Base-by-base conservation (phyloP, 495 filamentous ascomycete genomes). In the Immersiella caudata region DNA sequence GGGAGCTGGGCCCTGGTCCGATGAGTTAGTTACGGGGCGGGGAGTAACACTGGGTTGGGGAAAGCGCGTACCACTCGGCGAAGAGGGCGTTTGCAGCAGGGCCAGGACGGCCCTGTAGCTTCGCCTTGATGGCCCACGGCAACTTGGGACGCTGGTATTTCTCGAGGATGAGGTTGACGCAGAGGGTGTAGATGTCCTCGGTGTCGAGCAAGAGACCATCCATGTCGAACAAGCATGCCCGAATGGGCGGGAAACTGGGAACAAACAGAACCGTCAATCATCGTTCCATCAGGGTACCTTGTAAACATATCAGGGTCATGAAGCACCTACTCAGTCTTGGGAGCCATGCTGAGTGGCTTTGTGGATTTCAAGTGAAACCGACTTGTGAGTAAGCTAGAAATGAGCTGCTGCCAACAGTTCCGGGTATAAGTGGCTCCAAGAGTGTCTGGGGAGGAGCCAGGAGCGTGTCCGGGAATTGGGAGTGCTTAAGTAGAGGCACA, bases 211-310 rank as follows among this genome's bases (percentile, higher is more conserved):
- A 85, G 27, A 99, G 89, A 52, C 95, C 95, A 75, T 99, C 95
- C 93, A 99, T 97, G 83, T 99, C 95, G 75, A 99, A 99, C 66
- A 99, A 89, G 80, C 93, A 97, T 66, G 95, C 95, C 65, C 93
- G 87, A 65, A 98, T 86, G 56, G 89, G 89, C 25, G 92, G 93
- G 73, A 89, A 84, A 68, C 89, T 91, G 66, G 35, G 36, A 25
- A n/a, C 12, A 4, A 11, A 18, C 25, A 50, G 20, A 36, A 25
- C 24, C 36, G 20, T 70, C 29, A 56, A 33, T 58, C 22, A 16
- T 26, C 22, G 20, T 50, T 60, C 56, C 61, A 21, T 21, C 24
- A 4, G 16, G 26, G 60, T n/a, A 73, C 12, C 16, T 40, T 12
- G 16, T 6, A 14, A 2, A 12, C 40, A 18, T 12, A 46, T 46